Conservation (phyloP, 2,329 filamentous ascomycete species). For the Penicillium rolfsii region DNA sequence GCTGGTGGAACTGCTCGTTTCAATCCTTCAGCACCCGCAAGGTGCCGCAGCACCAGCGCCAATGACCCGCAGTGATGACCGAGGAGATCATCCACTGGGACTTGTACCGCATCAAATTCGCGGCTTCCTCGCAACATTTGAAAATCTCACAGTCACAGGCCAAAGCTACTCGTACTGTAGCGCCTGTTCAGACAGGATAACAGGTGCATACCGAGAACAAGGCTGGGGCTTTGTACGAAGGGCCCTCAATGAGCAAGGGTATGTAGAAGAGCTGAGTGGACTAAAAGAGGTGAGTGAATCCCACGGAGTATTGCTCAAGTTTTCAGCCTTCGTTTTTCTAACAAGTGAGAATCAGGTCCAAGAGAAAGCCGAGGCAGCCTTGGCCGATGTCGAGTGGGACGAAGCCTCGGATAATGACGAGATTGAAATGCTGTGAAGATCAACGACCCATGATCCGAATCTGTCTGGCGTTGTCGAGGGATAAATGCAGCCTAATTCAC, state of each 20-base stretch:
- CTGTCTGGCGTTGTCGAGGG: background rate
- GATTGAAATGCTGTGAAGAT: conserved; percentile 30
- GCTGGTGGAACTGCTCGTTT: conserved; percentile 86
- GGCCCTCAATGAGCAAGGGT: conserved; percentile 64
- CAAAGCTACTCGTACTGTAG: conserved; percentile 65
- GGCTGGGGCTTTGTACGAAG: conserved; percentile 65
- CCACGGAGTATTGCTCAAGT: background rate
- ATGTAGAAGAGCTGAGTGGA: conserved; percentile 66
- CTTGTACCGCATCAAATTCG: conserved; percentile 66
- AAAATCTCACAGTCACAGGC: conserved; percentile 60
- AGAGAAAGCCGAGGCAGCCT: conserved; percentile 49
- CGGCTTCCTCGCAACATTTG: conserved; percentile 64
- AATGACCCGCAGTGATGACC: conserved; percentile 35
- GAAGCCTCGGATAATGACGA: conserved; percentile 47
- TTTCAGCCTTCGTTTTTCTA: conserved; percentile 18
- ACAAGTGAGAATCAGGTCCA: conserved; percentile 45
- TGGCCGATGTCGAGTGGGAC: conserved; percentile 51
- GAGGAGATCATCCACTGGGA: conserved; percentile 51
- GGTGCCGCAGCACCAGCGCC: conserved; percentile 48
- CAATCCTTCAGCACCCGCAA: conserved; percentile 80
- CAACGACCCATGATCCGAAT: too few species aligned
- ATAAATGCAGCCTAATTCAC: conserved; percentile 24
- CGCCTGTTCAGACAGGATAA: conserved; percentile 62
- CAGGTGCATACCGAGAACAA: conserved; percentile 56
- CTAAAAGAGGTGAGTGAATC: conserved; percentile 55